Conservation (phyloP, 257 asterid species). For the Solanum sitiens region DNA sequence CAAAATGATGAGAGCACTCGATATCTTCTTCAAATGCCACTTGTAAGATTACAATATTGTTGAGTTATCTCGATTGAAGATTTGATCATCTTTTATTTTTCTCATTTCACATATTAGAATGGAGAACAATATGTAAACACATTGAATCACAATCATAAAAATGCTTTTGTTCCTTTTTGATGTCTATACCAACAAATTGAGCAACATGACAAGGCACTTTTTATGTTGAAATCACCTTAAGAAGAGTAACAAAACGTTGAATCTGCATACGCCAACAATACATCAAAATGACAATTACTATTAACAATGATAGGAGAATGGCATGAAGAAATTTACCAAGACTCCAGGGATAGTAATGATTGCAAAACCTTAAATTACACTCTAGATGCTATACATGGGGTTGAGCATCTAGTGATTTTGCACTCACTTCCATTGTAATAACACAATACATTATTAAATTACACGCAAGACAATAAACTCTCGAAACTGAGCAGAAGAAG, state of each 20-base stretch:
- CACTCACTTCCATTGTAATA: neutral
- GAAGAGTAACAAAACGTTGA: neutral
- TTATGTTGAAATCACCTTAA: neutral
- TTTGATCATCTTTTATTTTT: too few species aligned
- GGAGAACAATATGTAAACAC: neutral
- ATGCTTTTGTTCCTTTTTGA: neutral
- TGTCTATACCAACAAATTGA: neutral
- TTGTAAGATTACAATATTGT: too few species aligned
- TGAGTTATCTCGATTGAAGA: too few species aligned
- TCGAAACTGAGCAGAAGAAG: neutral
- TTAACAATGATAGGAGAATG: neutral
- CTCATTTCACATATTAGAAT: too few species aligned
- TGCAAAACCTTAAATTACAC: neutral
- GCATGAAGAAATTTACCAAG: neutral
- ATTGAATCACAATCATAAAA: neutral
- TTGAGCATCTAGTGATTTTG: neutral
- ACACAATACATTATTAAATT: neutral
- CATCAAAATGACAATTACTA: neutral
- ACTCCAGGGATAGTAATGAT: neutral
- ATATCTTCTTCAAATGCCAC: fast-evolving
- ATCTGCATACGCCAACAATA: neutral
- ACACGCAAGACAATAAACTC: neutral
- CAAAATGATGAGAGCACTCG: too few species aligned
- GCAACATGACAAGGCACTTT: neutral
- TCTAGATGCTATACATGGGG: neutral